Percentiles rank a stretch among this genome's conserved stretches.
Conservation (phyloP, 495 filamentous ascomycete species). For the Hyaloscypha finlandica region DNA sequence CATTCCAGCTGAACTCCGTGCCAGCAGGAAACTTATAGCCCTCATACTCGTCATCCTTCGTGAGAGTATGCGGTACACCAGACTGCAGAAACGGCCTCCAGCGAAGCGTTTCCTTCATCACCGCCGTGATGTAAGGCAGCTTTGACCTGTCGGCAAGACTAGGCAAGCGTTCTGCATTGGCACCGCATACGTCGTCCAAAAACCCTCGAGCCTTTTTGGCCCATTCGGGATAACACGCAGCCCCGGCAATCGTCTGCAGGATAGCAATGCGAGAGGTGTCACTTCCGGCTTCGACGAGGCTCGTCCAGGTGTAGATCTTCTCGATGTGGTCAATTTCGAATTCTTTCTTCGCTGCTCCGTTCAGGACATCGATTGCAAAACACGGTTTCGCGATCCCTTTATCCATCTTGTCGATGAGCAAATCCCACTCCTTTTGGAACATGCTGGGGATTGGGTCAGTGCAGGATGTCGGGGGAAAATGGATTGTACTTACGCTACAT, state of each 20-base stretch:
- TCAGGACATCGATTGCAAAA: conserved; percentile 38
- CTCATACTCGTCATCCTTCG: conserved; percentile 49
- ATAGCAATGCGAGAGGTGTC: conserved; percentile 46
- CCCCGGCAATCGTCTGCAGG: conserved; percentile 42
- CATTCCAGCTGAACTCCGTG: conserved; percentile 41
- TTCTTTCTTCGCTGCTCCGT: conserved; percentile 40
- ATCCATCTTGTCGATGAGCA: conserved; percentile 30
- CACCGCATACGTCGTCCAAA: neutral
- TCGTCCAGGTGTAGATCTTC: conserved; percentile 39
- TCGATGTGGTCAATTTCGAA: conserved; percentile 40
- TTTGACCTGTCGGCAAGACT: conserved; percentile 30
- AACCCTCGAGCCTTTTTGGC: conserved; percentile 37
- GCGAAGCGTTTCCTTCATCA: conserved; percentile 19
- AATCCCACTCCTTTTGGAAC: conserved; percentile 41
- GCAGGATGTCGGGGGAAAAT: neutral
- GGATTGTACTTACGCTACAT: conserved; percentile 8
- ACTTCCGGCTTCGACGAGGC: conserved; percentile 45
- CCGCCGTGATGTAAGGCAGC: conserved; percentile 18
- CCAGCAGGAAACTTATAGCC: conserved; percentile 51
- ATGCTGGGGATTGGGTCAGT: conserved; percentile 20
- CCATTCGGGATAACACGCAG: conserved; percentile 37
- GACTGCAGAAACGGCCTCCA: conserved; percentile 19
- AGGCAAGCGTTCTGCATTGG: conserved; percentile 33
- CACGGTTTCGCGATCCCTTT: conserved; percentile 34
- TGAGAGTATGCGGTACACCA: conserved; percentile 25